Conservation (phyloP, 1,284 basidiomycete genomes). For the Fomes fomentarius region DNA sequence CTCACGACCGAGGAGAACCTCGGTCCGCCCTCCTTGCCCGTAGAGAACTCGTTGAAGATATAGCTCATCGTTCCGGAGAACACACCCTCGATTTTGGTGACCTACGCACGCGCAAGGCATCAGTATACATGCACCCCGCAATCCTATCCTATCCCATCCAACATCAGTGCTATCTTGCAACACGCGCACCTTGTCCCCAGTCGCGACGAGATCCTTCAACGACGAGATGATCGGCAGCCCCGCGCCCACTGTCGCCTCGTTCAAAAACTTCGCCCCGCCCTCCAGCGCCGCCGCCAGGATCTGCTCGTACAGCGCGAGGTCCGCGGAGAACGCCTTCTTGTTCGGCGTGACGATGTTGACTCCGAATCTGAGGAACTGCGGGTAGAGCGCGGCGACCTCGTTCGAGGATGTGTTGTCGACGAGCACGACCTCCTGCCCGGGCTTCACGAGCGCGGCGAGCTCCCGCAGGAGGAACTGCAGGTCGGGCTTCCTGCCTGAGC, state of each 20-base stretch:
- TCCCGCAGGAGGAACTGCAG: slow-evolving; percentile 49
- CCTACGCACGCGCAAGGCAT: slow-evolving; percentile 41
- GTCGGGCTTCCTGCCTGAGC: slow-evolving; percentile 46
- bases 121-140: background rate
- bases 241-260: slow-evolving; percentile 95
- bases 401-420: slow-evolving; percentile 96
- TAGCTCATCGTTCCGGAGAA: slow-evolving; percentile 97
- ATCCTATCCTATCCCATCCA: no score
- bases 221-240: slow-evolving; percentile 93
- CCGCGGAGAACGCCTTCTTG: slow-evolving; percentile 94
- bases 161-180: no score
- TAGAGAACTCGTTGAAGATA: slow-evolving; percentile 98
- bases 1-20: slow-evolving; percentile 90
- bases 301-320: slow-evolving; percentile 70
- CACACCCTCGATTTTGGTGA: slow-evolving; percentile 83
- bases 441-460: slow-evolving; percentile 47
- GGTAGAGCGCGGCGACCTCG: slow-evolving; percentile 83
- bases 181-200: slow-evolving; percentile 81
- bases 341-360: slow-evolving; percentile 95
- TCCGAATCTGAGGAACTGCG: slow-evolving; percentile 78
- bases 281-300: slow-evolving; percentile 63
- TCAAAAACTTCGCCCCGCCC: slow-evolving; percentile 74
- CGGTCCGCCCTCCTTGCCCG: slow-evolving; percentile 58
- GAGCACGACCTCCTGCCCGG: slow-evolving; percentile 68
- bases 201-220: slow-evolving; percentile 88